Conservation (phyloP, 345 rosid species). For the Corymbia maculata region DNA sequence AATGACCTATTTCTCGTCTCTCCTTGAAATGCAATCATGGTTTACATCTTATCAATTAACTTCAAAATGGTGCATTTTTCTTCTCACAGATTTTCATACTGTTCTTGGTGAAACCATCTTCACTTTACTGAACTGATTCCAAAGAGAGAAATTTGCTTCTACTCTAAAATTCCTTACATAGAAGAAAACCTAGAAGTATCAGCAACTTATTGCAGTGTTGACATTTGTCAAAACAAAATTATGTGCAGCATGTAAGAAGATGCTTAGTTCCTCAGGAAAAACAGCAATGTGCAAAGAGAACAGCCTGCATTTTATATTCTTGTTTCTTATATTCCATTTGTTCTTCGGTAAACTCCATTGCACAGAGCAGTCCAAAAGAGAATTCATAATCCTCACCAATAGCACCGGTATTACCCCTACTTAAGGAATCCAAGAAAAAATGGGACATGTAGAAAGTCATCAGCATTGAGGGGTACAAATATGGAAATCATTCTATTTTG, state of each 20-base stretch:
- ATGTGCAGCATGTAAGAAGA: background rate
- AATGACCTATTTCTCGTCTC: background rate
- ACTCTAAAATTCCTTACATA: background rate
- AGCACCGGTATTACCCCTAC: background rate
- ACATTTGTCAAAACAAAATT: background rate
- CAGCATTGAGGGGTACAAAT: background rate
- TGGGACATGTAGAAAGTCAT: background rate
- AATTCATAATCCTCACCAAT: background rate
- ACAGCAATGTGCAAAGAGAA: background rate
- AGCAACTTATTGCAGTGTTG: background rate
- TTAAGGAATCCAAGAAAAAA: background rate
- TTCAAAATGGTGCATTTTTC: background rate
- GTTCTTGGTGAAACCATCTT: background rate
- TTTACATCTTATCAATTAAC: background rate
- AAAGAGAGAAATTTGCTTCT: background rate
- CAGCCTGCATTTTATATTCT: background rate
- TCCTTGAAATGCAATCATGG: background rate
- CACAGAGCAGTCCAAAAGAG: background rate
- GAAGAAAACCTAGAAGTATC: background rate
- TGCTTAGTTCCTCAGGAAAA: background rate
- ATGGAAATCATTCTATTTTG: background rate
- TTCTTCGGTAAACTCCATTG: background rate
- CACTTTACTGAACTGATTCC: background rate
- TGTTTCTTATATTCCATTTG: background rate
- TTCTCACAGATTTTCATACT: background rate